Evolutionary conservation across 2,329 filamentous ascomycete species (phyloP), one percentile per base, ranked within the genome.

Genomic region (Talaromyces sp.): DNA sequence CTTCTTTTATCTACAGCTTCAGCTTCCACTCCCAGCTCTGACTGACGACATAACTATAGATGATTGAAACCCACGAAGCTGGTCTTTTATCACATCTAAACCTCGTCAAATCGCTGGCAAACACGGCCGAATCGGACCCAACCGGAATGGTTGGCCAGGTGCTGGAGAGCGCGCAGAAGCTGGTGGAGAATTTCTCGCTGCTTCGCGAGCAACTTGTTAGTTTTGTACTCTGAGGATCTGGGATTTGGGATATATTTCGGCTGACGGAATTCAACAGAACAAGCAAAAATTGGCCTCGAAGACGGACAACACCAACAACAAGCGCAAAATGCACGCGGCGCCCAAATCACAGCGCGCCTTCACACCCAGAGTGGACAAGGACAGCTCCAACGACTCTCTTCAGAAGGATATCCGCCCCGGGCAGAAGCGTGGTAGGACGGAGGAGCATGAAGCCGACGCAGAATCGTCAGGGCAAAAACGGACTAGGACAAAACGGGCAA

Each of bases 31-130:
- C n/a, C 38, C 13, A 41, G n/a, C 13, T 19, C 13, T 46, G 4
- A 46, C 43, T 38, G n/a, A 46, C 9, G 1, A 38, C 14, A 38
- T 38, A n/a, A 14, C 5, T 35, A 6, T 2, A 62, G 60, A 49
- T 26, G 8, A n/a, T 62, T 7, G 26, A 38, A 31, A 17, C 14
- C 3, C 50, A 59, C 24, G 73, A 78, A n/a, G 70, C 65, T 2
- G 64, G 77, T 29, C 66, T 80, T 3, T 67, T 69, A 35, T 74
- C 71, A 3, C 78, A 80, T 62, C 59, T 77, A 2, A 67, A 73
- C 52, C 71, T 78, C 64, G 65, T 78, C 9, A 66, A 71, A 17
- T 68, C 71, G 61, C 67, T 78, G 2, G 69, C 71, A 54, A 62
- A 64, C 7, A 71, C 75, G 50, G 64, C 72, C 10, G 62, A 64